Percentiles rank a stretch among this genome's conserved stretches.
Conservation (phyloP, 192 early-diverging fungal genomes). For the Cetraspora pellucida region DNA sequence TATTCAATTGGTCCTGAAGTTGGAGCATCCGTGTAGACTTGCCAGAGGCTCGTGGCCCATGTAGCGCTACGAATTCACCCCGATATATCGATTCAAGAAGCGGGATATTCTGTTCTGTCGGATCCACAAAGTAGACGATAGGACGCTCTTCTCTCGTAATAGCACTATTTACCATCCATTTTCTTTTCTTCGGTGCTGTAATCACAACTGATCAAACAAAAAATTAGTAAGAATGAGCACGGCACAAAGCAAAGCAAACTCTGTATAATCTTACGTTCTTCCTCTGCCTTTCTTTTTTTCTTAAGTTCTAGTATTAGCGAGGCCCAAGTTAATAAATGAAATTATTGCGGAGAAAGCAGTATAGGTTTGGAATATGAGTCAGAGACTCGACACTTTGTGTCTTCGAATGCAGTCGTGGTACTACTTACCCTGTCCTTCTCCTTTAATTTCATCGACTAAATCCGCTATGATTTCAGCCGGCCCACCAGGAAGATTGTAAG, state of each 20-base stretch:
- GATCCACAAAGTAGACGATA: slow-evolving; percentile 30
- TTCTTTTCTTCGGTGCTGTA: slow-evolving; percentile 27
- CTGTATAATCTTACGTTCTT: slow-evolving; percentile 28
- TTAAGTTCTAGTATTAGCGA: slow-evolving; percentile 8
- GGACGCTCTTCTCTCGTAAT: slow-evolving; percentile 32
- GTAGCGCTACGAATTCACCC: slow-evolving; percentile 30
- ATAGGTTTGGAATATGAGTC: too few species aligned
- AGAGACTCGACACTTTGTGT: too few species aligned
- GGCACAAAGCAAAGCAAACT: slow-evolving; percentile 11
- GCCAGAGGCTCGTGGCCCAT: slow-evolving; percentile 32
- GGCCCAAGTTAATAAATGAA: slow-evolving; percentile 23
- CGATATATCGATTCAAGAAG: slow-evolving; percentile 32
- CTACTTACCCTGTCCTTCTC: neutral
- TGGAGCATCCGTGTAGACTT: slow-evolving; percentile 34
- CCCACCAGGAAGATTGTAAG: too few species aligned
- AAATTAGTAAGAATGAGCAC: slow-evolving; percentile 15
- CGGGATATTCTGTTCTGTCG: slow-evolving; percentile 25
- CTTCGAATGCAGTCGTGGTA: slow-evolving; percentile 7
- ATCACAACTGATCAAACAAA: slow-evolving; percentile 7
- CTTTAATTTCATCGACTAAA: neutral
- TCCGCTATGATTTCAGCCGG: neutral
- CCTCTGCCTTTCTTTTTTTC: slow-evolving; percentile 27
- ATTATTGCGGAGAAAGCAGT: slow-evolving; percentile 20
- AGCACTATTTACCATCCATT: slow-evolving; percentile 36
- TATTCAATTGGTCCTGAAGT: slow-evolving; percentile 31